phyloP scores from a whole-genome alignment of 1,284 basidiomycete species.

The Boletus albobrunnescens region DNA sequence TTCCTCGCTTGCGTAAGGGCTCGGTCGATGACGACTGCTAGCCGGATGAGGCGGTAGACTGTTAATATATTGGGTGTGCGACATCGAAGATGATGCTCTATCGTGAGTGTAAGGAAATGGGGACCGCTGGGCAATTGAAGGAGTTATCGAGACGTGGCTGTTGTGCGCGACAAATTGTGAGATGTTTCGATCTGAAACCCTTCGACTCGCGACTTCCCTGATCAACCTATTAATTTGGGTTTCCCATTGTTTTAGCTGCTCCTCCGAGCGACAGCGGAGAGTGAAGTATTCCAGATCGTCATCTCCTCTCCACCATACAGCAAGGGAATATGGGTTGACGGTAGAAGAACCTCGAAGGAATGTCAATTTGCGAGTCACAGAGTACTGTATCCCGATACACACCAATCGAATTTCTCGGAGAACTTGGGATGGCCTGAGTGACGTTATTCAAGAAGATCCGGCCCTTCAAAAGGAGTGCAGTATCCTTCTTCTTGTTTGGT shows the following conservation, averaged over 20 bases:
- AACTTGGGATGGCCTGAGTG: conserved; percentile 63
- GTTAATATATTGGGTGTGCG: conserved; percentile 29
- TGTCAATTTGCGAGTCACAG: conserved; percentile 7
- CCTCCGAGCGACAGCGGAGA: conserved; percentile 88
- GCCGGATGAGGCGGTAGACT: conserved; percentile 38
- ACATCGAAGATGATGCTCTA: conserved; percentile 39
- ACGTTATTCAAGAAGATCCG: conserved; percentile 98
- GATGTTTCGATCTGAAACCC: conserved; percentile 56
- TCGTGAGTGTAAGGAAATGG: conserved; percentile 40
- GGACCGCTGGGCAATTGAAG: conserved; percentile 27
- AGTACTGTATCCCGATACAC: conserved; percentile 29
- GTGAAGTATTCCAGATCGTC: conserved; percentile 92
- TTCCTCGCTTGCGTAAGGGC: conserved; percentile 42
- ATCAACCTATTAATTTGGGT: conserved; percentile 85
- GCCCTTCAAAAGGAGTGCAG: conserved; percentile 88
- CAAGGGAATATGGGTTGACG: conserved; percentile 60
- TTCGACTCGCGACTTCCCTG: conserved; percentile 59
- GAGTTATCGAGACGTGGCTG: conserved; percentile 26
- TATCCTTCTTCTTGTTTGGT: conserved; percentile 67
- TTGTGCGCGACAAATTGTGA: conserved; percentile 39
- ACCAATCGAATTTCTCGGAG: conserved; percentile 60
- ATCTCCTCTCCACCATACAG: conserved; percentile 93
- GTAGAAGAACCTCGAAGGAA: conserved; percentile 39
- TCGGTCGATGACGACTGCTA: conserved; percentile 37
- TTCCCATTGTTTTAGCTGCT: conserved; percentile 92